These are phyloP conservation scores for Metschnikowia reukaufii DNA, from an alignment of 805 yeast genomes.

Conservation along the genomic window DNA sequence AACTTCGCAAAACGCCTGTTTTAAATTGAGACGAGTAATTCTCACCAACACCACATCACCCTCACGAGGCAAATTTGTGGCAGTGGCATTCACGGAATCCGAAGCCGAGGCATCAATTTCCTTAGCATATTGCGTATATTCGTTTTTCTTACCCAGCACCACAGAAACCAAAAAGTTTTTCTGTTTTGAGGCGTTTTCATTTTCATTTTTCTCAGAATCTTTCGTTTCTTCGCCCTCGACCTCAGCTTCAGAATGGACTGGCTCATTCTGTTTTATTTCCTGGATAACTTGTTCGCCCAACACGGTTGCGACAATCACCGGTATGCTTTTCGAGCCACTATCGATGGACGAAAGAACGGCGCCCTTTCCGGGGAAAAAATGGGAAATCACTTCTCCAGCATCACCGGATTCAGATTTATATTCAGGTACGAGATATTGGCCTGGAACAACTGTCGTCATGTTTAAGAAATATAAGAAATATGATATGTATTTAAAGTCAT, in stretches of 20 bases:
- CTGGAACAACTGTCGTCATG: constrained; percentile 49
- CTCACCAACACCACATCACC: constrained; percentile 79
- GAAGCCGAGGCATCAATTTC: constrained; percentile 22
- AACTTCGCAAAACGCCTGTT: constrained; percentile 80
- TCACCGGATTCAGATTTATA: constrained; percentile 31
- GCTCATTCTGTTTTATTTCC: constrained; percentile 18
- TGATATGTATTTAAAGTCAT: too few relatives aligned
- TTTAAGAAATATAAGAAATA: too few relatives aligned
- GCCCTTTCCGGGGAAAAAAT: constrained; percentile 66
- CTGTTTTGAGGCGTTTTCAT: constrained; percentile 3
- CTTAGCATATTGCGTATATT: constrained; percentile 26
- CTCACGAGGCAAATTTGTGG: constrained; percentile 71
- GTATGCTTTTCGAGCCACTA: constrained; percentile 37
- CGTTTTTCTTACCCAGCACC: constrained; percentile 26
- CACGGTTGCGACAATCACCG: constrained; percentile 56
- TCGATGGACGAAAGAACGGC: constrained; percentile 50
- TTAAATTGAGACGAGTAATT: constrained; percentile 62
- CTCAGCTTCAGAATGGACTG: not conserved
- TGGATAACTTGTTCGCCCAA: constrained; percentile 54
- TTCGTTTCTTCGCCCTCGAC: constrained; percentile 11
- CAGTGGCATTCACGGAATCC: constrained; percentile 23
- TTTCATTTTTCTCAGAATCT: constrained; percentile 17
- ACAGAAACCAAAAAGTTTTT: constrained; percentile 33
- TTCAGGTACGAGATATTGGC: constrained; percentile 71
- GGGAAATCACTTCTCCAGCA: constrained; percentile 32